Evolutionary conservation across 2,329 filamentous ascomycete genomes (phyloP), one percentile per base, ranked within the genome.

Genomic region (Colletotrichum godetiae): DNA sequence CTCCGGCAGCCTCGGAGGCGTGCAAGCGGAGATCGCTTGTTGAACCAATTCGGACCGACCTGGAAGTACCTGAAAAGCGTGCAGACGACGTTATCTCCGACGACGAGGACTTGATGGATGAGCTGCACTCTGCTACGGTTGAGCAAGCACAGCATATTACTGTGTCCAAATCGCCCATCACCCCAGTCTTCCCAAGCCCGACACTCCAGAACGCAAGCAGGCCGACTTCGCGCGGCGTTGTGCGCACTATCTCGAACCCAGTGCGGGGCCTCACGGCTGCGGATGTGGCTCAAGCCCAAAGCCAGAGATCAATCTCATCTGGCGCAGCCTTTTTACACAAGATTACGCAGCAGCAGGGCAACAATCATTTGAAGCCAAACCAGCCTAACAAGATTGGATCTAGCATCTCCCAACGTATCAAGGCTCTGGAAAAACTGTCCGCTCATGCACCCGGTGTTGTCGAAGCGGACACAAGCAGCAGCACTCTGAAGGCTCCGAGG

Each of bases 331-430:
- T 86, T 76, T 77, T 90, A 68, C 88, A 89, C 76, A 89, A 85
- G 72, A 84, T 89, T 60, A 85, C 84, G 8, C 89, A 88, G 75
- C 89, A 90, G 76, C 82, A 86, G 35, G 82, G 82, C 15, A 80
- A 88, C 15, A 67, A 72, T n/a, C 87, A 88, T 64, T 79, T 92
- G 62, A 85, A 88, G 59, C 86, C 90, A 4, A 95, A 94, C 80
- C 97, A 95, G 81, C 71, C 71, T 42, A 88, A 92, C 76, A 97
- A 94, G 78, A 90, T 98, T 29, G 95, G 95, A 8, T 95, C 94
- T 10, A 95, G 94, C 77, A 98, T 99, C 74, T 97, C 96, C 3
- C 94, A 96, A 81, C 92, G 97, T 55, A 98, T 98, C 81, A 97
- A 98, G 82, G 95, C 95, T 7, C 86, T 99, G 66, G 94, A 98